Conservation (phyloP, 176 grass and related monocot species). For the Oryza brachyantha region DNA sequence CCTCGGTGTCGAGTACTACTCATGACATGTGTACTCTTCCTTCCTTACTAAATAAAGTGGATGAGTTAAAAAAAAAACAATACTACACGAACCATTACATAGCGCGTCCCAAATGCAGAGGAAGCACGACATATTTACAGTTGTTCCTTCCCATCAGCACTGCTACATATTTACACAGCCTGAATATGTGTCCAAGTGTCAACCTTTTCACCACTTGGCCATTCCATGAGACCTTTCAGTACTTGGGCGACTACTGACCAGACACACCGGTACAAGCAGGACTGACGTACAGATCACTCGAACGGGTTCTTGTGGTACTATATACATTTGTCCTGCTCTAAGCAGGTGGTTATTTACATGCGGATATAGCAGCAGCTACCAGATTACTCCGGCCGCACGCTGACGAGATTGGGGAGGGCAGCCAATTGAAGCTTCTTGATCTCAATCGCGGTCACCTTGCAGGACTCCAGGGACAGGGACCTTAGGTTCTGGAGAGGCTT, state of each 20-base stretch:
- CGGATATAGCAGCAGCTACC: background rate
- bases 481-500: constrained; percentile 70
- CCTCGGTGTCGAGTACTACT: no score
- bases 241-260: background rate
- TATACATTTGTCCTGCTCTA: constrained; percentile 24
- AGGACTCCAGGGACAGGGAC: constrained; percentile 75
- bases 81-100: constrained; percentile 8
- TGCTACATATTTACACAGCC: background rate
- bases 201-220: background rate
- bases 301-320: background rate
- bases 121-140: constrained; percentile 46
- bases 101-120: constrained; percentile 24
- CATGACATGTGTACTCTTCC: no score
- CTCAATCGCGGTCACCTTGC: constrained; percentile 77
- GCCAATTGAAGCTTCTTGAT: constrained; percentile 78
- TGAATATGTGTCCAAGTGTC: background rate
- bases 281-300: background rate
- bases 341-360: constrained; percentile 23
- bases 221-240: background rate
- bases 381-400: constrained; percentile 58
- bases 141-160: constrained; percentile 36
- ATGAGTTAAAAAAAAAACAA: no score
- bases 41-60: no score
- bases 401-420: constrained; percentile 80
- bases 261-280: background rate